Base-by-base conservation (phyloP, 352 stramenopile species). In the Aphanomyces astaci region DNA sequence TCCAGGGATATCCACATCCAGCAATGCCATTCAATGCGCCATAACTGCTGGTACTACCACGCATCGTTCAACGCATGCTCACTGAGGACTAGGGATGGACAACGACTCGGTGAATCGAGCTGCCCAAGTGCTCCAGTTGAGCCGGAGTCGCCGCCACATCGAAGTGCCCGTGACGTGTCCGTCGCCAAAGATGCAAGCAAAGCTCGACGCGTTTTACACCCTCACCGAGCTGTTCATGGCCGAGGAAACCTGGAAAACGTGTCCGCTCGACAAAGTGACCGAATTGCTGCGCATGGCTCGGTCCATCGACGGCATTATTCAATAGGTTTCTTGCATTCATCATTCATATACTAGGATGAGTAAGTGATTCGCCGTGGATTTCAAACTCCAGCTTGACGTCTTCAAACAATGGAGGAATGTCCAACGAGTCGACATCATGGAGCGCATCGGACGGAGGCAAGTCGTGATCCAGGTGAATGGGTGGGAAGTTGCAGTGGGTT, bases 11-110 rank as follows among this genome's bases (percentile, higher is more conserved):
- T 86, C 86, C 2, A 78, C 60, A 3, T 76, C 82, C 25, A 95
- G 86, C 68, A 92, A 92, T 59, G 86, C 82, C 10, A 74, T 95
- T 52, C 68, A 73, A 4, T 95, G 84, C 64, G 86, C 84, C 52
- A 54, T 75, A 32, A 76, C 79, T 33, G 90, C 79, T 32, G 86
- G 86, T 92, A 72, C 33, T 70, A 43, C 48, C 10, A 71, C 52
- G n/a, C n/a, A n/a, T n/a, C n/a, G n/a, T 64, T 48, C 71, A 32
- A 32, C 19, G 25, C 17, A 2, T 54, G 31, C 13, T 30, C 15
- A 19, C n/a, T 55, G 43, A 32, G 13, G 9, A 28, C 49, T 27
- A 75, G 64, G 70, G 24, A 63, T 73, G n/a, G 31, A 60, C 1
- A 64, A 57, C 15, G 28, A 31, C 10, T 69, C 71, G 45, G 60